phyloP scores from a whole-genome alignment of 2,329 filamentous ascomycete species.

The Byssothecium circinans region DNA sequence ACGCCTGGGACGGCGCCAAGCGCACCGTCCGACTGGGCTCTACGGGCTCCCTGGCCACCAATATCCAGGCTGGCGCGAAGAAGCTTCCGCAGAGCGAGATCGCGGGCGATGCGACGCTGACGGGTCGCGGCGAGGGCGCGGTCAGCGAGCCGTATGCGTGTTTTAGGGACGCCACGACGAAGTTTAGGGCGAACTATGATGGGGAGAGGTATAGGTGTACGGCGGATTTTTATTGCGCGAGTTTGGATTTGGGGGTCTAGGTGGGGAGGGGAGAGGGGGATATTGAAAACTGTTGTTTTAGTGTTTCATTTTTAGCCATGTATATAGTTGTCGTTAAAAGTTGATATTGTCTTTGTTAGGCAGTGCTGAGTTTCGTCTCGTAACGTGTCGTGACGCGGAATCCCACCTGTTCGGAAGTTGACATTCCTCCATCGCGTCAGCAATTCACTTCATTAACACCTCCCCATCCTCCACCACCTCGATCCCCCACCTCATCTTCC shows the following conservation, averaged over 20 bases:
- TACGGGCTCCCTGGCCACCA: conserved; percentile 13
- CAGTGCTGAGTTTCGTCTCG: not conserved
- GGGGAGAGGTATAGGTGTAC: conserved; percentile 17
- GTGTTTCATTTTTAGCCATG: too few species aligned
- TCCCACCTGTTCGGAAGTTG: too few species aligned
- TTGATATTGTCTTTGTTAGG: not conserved
- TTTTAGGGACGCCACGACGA: conserved; percentile 20
- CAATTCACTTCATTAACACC: conserved; percentile 7
- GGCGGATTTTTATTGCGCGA: conserved; percentile 21
- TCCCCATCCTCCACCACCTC: conserved; percentile 14
- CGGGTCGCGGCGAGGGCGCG: not conserved
- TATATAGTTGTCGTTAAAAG: not conserved
- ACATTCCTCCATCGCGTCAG: too few species aligned
- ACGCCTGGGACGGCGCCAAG: conserved; percentile 17
- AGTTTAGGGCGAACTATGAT: conserved; percentile 13
- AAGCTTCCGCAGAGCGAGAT: conserved; percentile 16
- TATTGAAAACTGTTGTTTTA: too few species aligned
- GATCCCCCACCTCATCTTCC: conserved; percentile 14
- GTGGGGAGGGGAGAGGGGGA: not conserved
- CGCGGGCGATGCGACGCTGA: conserved; percentile 17
- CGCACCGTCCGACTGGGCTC: conserved; percentile 12
- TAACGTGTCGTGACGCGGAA: too few species aligned
- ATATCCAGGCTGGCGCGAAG: conserved; percentile 10
- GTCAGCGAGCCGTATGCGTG: conserved; percentile 17
- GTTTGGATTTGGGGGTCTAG: conserved; percentile 6